Conservation (phyloP, 257 asterid species). For the Solanum habrochaites region DNA sequence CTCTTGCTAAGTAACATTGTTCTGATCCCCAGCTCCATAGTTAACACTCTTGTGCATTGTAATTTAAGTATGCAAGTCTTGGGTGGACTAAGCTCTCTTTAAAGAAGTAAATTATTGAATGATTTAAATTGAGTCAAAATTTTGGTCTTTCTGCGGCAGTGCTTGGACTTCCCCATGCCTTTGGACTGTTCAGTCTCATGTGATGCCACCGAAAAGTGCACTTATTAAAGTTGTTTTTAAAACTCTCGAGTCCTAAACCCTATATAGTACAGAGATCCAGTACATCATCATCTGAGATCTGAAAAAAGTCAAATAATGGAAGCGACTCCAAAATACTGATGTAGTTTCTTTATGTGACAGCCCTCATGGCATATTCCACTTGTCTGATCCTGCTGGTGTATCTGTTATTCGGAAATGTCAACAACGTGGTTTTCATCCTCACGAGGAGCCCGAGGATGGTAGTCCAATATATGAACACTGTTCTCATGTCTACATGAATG, state of each 20-base stretch:
- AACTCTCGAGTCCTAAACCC: not conserved
- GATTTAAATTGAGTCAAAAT: not conserved
- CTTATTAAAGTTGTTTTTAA: not conserved
- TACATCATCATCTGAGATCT: not conserved
- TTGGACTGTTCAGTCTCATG: not conserved
- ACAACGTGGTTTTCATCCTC: slow-evolving; percentile 94
- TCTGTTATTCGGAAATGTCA: slow-evolving; percentile 65
- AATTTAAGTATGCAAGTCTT: not conserved
- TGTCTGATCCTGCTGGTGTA: slow-evolving; percentile 87
- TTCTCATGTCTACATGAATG: slow-evolving; percentile 77
- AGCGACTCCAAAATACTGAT: not conserved
- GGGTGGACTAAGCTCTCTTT: not conserved
- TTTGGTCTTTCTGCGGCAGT: not conserved
- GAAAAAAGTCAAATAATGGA: not conserved
- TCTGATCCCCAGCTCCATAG: not conserved
- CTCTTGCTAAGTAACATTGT: not conserved
- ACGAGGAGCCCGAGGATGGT: slow-evolving; percentile 89
- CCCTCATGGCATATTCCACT: slow-evolving; percentile 93
- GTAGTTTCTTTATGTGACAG: slow-evolving; percentile 24
- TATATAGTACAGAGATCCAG: not conserved
- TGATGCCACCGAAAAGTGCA: not conserved
- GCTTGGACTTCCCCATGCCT: not conserved
- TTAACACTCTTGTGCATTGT: not conserved
- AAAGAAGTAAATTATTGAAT: not conserved
- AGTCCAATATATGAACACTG: slow-evolving; percentile 81